These are phyloP conservation scores for Diaporthe eres DNA, from an alignment of 2,329 filamentous ascomycete genomes.

Conservation along the genomic window DNA sequence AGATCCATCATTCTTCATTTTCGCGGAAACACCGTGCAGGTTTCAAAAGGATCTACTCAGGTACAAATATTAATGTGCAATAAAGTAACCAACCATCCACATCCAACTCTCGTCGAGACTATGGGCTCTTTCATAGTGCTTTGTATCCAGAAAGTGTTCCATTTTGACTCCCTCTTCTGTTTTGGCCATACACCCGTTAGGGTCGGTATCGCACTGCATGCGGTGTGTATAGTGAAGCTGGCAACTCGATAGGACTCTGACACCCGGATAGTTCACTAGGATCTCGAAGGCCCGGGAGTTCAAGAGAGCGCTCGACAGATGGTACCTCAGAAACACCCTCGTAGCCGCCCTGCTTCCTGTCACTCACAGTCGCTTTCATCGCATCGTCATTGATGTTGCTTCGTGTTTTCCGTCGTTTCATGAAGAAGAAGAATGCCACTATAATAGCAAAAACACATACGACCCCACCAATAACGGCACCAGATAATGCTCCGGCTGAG, in stretches of 20 bases:
- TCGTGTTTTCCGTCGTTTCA: background rate
- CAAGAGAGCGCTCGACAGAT: background rate
- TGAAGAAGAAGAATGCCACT: background rate
- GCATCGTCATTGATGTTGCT: background rate
- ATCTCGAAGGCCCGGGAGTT: background rate
- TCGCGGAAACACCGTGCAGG: background rate
- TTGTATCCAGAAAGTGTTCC: too few relatives aligned
- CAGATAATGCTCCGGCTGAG: slow-evolving; percentile 5
- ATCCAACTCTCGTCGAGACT: too few relatives aligned
- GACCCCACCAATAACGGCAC: background rate
- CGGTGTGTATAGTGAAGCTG: background rate
- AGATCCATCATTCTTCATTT: background rate
- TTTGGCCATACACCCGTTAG: background rate
- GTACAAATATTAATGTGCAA: background rate
- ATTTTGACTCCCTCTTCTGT: too few relatives aligned
- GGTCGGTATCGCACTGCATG: background rate
- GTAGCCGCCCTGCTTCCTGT: background rate
- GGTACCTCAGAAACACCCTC: background rate
- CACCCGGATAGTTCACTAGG: background rate
- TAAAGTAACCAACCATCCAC: too few relatives aligned
- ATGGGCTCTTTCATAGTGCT: too few relatives aligned
- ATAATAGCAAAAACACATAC: background rate
- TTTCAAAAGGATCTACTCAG: background rate
- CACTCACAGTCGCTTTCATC: background rate
- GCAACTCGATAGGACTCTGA: background rate